Conservation (phyloP, 2,329 filamentous ascomycete genomes). For the Madurella fahalii region DNA sequence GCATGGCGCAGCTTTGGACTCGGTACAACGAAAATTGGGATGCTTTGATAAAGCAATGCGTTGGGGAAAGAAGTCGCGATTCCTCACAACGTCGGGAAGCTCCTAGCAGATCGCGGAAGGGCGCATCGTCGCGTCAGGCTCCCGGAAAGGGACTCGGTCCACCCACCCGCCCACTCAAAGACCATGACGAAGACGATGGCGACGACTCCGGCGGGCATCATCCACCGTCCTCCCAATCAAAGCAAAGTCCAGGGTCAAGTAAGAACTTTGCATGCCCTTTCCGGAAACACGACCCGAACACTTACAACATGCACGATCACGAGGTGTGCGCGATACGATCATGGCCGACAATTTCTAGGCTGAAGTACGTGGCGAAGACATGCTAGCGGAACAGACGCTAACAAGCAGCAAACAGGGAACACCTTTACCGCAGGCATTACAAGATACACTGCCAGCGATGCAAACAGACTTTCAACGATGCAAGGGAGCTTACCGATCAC, state of each 20-base stretch:
- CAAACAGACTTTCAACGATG: slow-evolving; percentile 21
- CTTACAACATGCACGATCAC: slow-evolving; percentile 23
- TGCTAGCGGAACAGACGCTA: background rate
- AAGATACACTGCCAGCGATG: slow-evolving; percentile 24
- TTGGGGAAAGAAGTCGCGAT: slow-evolving; percentile 9
- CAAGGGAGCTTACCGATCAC: slow-evolving; percentile 17
- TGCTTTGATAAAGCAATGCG: slow-evolving; percentile 16
- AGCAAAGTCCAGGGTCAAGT: slow-evolving; percentile 1
- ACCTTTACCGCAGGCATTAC: slow-evolving; percentile 25
- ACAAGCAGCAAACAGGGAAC: slow-evolving; percentile 18
- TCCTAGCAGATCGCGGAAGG: slow-evolving; percentile 9
- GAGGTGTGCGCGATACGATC: slow-evolving; percentile 22
- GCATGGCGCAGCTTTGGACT: slow-evolving; percentile 20
- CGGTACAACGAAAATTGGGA: slow-evolving; percentile 24
- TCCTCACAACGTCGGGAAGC: slow-evolving; percentile 8
- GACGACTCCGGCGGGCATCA: slow-evolving; percentile 18
- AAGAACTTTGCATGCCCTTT: slow-evolving; percentile 26
- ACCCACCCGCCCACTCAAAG: background rate
- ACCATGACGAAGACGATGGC: slow-evolving; percentile 22
- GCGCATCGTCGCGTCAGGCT: slow-evolving; percentile 7
- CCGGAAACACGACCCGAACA: slow-evolving; percentile 23
- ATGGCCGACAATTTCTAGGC: slow-evolving; percentile 23
- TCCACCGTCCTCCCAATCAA: slow-evolving; percentile 16
- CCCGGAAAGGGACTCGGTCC: slow-evolving; percentile 10
- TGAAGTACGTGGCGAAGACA: slow-evolving; percentile 19